Conservation (phyloP, 2,329 filamentous ascomycete species). For the Trichoderma semiorbis region DNA sequence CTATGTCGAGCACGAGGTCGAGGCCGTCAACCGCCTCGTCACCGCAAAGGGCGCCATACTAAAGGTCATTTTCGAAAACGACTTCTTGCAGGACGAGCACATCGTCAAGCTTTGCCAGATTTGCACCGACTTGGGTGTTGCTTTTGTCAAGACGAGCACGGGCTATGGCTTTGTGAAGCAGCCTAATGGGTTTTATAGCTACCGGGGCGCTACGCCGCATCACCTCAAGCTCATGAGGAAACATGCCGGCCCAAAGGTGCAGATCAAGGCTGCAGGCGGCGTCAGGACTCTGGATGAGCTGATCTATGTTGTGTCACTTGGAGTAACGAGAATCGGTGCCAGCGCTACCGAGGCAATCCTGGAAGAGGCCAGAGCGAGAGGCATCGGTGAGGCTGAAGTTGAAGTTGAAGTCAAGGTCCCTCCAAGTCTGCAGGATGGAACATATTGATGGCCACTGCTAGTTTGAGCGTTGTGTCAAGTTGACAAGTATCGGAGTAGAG, state of each 20-base stretch:
- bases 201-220: conserved; percentile 49
- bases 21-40: conserved; percentile 47
- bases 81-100: conserved; percentile 49
- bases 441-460: background rate
- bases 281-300: conserved; percentile 56
- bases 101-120: conserved; percentile 53
- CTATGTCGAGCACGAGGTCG: conserved; percentile 53
- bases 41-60: conserved; percentile 42
- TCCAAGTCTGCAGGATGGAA: background rate
- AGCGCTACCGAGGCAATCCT: conserved; percentile 54
- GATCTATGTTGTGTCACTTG: conserved; percentile 50
- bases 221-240: conserved; percentile 54
- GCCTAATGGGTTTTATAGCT: conserved; percentile 47
- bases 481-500: background rate
- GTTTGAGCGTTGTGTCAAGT: background rate
- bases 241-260: conserved; percentile 40
- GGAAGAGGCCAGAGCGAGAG: conserved; percentile 49
- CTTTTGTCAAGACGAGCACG: conserved; percentile 59
- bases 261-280: conserved; percentile 57
- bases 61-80: conserved; percentile 63
- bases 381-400: conserved; percentile 35
- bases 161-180: conserved; percentile 60
- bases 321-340: conserved; percentile 54
- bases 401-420: conserved; percentile 21
- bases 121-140: conserved; percentile 48